Base-by-base conservation (phyloP, 2,329 filamentous ascomycete genomes). In the Nothophaeocryptopus gaeumannii region DNA sequence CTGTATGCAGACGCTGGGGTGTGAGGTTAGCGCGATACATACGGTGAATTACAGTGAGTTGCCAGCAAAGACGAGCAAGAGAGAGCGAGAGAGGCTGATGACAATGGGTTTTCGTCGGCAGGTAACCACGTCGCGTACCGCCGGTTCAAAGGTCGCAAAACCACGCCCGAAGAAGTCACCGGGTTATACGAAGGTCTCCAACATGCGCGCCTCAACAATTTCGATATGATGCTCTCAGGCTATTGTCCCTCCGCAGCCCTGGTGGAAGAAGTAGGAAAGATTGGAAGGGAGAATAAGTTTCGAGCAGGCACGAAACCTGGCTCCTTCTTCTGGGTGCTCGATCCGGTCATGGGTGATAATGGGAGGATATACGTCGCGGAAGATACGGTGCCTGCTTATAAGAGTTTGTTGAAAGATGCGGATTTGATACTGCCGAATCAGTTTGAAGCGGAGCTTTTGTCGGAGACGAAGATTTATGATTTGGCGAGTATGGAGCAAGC, bases 271-370 rank as follows among this genome's bases (percentile, higher is more conserved):
- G 88, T 97, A 1, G 93, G 92, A 8, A 77, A 78, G 47, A 96
- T 99, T 58, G 93, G 83, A 10, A 78, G 84, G 57, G 89, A 96
- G 61, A 78, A 96, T 53, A 87, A 86, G 67, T 74, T 79, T 45
- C 85, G 83, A 61, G 78, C 81, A 2, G 74, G 73, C 32, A 74
- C 73, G 11, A 78, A 76, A 30, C 84, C 87, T 0, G 88, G 89
- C 0, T 83, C 79, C 39, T 96, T 97, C 74, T 97, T 97, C 72
- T 97, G 92, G 92, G 89, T 96, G 2, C 79, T 99, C 20, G 93
- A 99, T 68, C 93, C 95, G 0, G 93, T 99, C 40, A 99, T 99
- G 93, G 93, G 93, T 29, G 93, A 99, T 67, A 90, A 96, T 63
- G 93, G 90, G 42, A 83, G 81, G 59, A 77, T 99, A 10, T 99